Evolutionary conservation across 1,284 basidiomycete species (phyloP).

Genomic region (Malassezia sp.): DNA sequence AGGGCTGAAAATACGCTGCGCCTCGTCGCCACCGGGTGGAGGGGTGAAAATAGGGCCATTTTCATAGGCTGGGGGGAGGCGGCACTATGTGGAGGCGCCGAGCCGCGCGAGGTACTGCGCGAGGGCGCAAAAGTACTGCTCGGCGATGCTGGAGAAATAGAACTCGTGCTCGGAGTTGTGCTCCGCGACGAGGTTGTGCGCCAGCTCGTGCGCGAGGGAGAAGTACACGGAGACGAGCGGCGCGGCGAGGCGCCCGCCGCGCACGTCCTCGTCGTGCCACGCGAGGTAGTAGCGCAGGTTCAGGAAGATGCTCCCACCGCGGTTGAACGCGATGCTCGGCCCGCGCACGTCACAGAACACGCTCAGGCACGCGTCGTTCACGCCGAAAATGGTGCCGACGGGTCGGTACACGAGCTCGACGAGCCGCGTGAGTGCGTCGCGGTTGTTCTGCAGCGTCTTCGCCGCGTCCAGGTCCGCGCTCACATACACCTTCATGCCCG

Average conservation of each 20-base stretch:
- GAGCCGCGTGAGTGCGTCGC: slow-evolving; percentile 41
- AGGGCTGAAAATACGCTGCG: no score
- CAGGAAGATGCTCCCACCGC: slow-evolving; percentile 74
- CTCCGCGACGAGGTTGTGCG: slow-evolving; percentile 67
- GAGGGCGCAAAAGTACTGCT: slow-evolving; percentile 52
- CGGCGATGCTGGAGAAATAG: slow-evolving; percentile 81
- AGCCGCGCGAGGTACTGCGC: slow-evolving; percentile 27
- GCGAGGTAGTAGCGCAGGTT: slow-evolving; percentile 71
- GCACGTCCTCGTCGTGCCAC: slow-evolving; percentile 70
- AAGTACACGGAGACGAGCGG: slow-evolving; percentile 80
- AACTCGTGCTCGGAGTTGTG: slow-evolving; percentile 64
- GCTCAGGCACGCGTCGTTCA: slow-evolving; percentile 59
- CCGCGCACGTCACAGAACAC: slow-evolving; percentile 75
- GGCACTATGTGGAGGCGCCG: no score
- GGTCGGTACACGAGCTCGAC: slow-evolving; percentile 43
- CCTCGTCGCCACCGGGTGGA: no score
- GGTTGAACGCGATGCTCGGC: slow-evolving; percentile 82
- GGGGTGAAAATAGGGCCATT: no score
- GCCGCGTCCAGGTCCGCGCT: slow-evolving; percentile 31
- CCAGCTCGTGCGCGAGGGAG: slow-evolving; percentile 73
- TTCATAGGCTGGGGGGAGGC: no score
- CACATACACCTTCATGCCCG: slow-evolving; percentile 47
- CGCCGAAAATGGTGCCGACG: slow-evolving; percentile 44
- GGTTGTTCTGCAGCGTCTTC: slow-evolving; percentile 35
- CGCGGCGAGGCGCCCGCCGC: slow-evolving; percentile 54